phyloP scores from a whole-genome alignment of 371 early-diverging fungal species.

The Cokeromyces recurvatus region DNA sequence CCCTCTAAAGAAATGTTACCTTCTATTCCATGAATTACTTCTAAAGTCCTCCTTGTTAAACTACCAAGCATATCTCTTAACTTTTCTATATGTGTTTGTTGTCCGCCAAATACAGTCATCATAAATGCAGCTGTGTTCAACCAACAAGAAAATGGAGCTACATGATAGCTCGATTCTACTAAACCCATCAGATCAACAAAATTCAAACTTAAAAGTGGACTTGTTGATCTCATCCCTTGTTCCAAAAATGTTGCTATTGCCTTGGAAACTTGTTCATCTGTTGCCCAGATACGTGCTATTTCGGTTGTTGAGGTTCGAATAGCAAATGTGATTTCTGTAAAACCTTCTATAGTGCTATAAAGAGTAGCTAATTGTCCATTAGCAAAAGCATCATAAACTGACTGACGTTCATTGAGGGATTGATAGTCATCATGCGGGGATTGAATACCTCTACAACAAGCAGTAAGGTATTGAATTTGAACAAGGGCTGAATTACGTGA shows the following conservation, averaged over 20 bases:
- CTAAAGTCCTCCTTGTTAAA: slow-evolving; percentile 45
- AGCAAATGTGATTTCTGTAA: slow-evolving; percentile 26
- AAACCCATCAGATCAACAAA: slow-evolving; percentile 33
- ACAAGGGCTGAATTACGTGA: slow-evolving; percentile 18
- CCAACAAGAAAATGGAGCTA: slow-evolving; percentile 48
- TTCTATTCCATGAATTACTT: slow-evolving; percentile 42
- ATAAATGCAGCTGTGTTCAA: slow-evolving; percentile 50
- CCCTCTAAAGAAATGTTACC: slow-evolving; percentile 23
- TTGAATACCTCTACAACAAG: slow-evolving; percentile 53
- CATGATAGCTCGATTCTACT: slow-evolving; percentile 37
- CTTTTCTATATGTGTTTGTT: slow-evolving; percentile 23
- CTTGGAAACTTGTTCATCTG: slow-evolving; percentile 38
- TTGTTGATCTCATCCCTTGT: slow-evolving; percentile 48
- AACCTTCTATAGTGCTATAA: slow-evolving; percentile 25
- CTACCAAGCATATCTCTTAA: slow-evolving; percentile 38
- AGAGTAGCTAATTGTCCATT: slow-evolving; percentile 25
- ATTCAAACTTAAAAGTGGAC: slow-evolving; percentile 39
- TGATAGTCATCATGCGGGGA: slow-evolving; percentile 48
- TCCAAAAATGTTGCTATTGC: slow-evolving; percentile 48
- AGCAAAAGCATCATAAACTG: slow-evolving; percentile 37
- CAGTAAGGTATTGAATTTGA: slow-evolving; percentile 44
- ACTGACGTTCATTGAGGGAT: slow-evolving; percentile 24
- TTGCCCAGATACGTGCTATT: slow-evolving; percentile 26
- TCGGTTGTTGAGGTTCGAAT: slow-evolving; percentile 25
- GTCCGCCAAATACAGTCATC: slow-evolving; percentile 57